Evolutionary conservation across 176 grass and related monocot genomes (phyloP), one percentile per base, ranked within the genome.

Genomic region (Carex pumila): DNA sequence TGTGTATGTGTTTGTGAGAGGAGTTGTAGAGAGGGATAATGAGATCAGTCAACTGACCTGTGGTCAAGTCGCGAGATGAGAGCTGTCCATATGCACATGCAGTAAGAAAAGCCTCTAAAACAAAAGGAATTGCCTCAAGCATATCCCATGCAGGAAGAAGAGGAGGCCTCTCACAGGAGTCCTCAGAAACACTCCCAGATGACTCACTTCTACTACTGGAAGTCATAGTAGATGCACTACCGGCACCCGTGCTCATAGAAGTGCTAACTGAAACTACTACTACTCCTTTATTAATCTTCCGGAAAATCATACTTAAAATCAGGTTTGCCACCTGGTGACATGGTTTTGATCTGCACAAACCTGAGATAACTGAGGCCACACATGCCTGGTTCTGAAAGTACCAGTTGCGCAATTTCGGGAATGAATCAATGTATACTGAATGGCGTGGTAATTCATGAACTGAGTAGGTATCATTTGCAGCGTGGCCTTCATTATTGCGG

Each of bases 371-470:
- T 39, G 95, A 98, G 13, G 95, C 92, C 85, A 98, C 90, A 73
- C 95, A 98, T 84, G 95, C 95, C 87, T 98, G 92, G 87, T 98
- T 98, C 84, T 98, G 91, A 25, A 92, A 86, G 65, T 94, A 87
- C 95, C 95, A 98, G 84, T 90, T 89, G 12, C 84, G 88, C 87
- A 98, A 85, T 79, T 94, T 98, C 50, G 95, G 95, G 60, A 98
- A 98, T 18, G 92, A 98, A 79, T 98, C 95, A 71, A 98, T 93
- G 84, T 98, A 98, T 84, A 94, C 43, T 29, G 85, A 82, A 73
- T 91, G 85, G 80, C 79, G 68, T 80, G 86, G 62, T 73, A 85
- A 78, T 74, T 90, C 79, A 1, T 86, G 65, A 63, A 87, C 63
- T 54, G 61, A 31, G 10, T 70, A 47, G 14, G 6, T 34, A 56